Conservation (phyloP, 352 stramenopile genomes). For the Discostella stelligera region DNA sequence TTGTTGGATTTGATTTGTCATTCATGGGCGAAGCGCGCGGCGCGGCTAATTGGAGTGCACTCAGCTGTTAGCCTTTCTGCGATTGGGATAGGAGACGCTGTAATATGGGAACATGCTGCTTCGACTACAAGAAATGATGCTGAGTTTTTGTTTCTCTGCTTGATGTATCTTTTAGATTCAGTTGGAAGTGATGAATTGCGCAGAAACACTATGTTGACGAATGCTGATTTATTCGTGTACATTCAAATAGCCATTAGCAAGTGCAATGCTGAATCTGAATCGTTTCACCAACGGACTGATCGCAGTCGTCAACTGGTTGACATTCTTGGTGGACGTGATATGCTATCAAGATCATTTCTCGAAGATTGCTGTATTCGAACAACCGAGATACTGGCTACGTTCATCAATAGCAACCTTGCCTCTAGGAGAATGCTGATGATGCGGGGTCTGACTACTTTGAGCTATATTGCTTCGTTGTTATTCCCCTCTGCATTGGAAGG, state of each 20-base stretch:
- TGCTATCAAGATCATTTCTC: conserved; percentile 9
- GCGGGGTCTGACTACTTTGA: conserved; percentile 27
- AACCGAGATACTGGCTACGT: conserved; percentile 24
- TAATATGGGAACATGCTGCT: conserved; percentile 23
- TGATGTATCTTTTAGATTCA: conserved; percentile 47
- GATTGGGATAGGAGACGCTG: conserved; percentile 21
- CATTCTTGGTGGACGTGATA: conserved; percentile 14
- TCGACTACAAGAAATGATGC: conserved; percentile 7
- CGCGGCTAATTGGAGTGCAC: conserved; percentile 28
- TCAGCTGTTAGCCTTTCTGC: conserved; percentile 6
- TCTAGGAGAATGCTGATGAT: background rate
- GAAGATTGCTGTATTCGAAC: conserved; percentile 25
- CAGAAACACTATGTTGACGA: conserved; percentile 25
- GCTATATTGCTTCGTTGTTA: conserved; percentile 31
- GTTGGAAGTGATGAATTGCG: conserved; percentile 16
- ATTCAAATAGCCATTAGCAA: conserved; percentile 25
- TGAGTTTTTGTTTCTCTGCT: conserved; percentile 39
- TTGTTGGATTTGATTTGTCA: conserved; percentile 37
- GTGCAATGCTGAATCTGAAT: conserved; percentile 4
- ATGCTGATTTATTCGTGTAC: conserved; percentile 21
- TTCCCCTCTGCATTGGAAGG: conserved; percentile 13
- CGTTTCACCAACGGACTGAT: conserved; percentile 27
- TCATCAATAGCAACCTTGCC: conserved; percentile 4
- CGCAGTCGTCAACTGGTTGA: conserved; percentile 34
- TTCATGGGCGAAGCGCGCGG: conserved; percentile 32